Evolutionary conservation across 2,329 filamentous ascomycete genomes (phyloP), one percentile per base, ranked within the genome.

Genomic region (Scopulariopsis brevicaulis): DNA sequence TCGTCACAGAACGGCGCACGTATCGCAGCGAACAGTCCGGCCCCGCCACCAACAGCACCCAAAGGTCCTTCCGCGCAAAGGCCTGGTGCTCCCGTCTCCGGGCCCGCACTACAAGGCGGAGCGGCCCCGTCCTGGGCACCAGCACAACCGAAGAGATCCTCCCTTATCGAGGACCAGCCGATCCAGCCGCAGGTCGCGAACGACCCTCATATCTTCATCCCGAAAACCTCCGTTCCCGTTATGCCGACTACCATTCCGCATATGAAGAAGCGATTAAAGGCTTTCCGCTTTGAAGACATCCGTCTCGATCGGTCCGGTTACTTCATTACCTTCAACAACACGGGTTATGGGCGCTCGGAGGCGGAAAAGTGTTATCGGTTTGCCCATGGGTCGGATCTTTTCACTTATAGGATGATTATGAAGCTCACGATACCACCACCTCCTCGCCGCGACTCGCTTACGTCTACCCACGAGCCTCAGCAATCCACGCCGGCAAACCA

Each of bases 361-460:
- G 86, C 90, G 0, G 86, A 89, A 63, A 81, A 88, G 61, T 96
- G 92, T 68, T 92, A 84, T 69, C 79, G 83, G 57, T 81, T 85
- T 56, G 91, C 89, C 63, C 86, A 96, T 68, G 86, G 88, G 68
- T 86, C 87, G 51, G 82, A 88, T 6, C 83, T 99, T 62, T 99
- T 99, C 74, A 96, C 88, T 1, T 97, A 97, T 61, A 76, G 74
- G 60, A 93, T 99, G 88, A 82, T 84, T 52, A 96, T 99, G 90
- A 87, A 93, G 67, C 85, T 90, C 58, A 87, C 64, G 61, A 65
- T 70, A 59, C 75, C 66, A 57, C 64, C 61, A 62, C 62, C 62
- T 15, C 62, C 12, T 56, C 43, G 48, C 14, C 46, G 51, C 43
- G 53, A 59, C 12, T 55, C 53, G 37, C 18, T 40, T 12, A 34